Base-by-base conservation (phyloP, 1,284 basidiomycete species). In the Dichomitus squalens region DNA sequence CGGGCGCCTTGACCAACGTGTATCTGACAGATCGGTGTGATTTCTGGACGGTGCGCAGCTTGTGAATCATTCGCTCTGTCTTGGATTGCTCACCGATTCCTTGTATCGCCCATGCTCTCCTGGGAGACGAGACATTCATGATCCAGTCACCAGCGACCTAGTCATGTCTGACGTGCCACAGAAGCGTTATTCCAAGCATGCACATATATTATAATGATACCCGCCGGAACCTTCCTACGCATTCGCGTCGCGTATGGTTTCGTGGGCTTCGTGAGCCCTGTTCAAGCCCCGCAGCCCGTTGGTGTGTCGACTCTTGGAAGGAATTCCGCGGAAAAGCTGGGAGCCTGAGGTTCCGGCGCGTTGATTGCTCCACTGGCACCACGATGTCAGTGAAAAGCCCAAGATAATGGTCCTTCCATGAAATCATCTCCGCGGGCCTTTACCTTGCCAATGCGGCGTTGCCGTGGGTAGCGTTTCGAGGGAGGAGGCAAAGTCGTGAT, bases 291-390 rank as follows among this genome's bases (percentile, higher is more conserved):
- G 3, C 70, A 70, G 40, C 64, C 67, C 2, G 73, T 71, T 51
- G 66, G 67, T 39, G 67, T 71, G 21, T 66, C 67, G 6, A 60
- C 58, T 14, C 48, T 70, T 1, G 64, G 66, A 36, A 60, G 61
- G 18, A 56, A 66, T 25, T 55, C 66, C 12, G 39, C 27, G 7
- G 48, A 57, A 18, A 73, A 76, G 56, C 75, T 81, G 71, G 74
- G 76, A 4, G 39, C 9, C 16, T 29, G 14, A 84, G 83, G 85
- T 3, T 65, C 84, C 2, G 89, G 89, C 1, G 90, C 90, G 0
- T 82, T 91, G 36, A 73, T 78, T 11, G 74, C 87, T 0, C 90
- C 89, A 0, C 76, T 92, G 3, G 82, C 86, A 0, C 88, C 0
- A 92, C 90, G 0, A 82, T 87, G 53, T 91, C 90, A 61, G 75